Base-by-base conservation (phyloP, 2,329 filamentous ascomycete genomes). In the Venturia oleaginea region DNA sequence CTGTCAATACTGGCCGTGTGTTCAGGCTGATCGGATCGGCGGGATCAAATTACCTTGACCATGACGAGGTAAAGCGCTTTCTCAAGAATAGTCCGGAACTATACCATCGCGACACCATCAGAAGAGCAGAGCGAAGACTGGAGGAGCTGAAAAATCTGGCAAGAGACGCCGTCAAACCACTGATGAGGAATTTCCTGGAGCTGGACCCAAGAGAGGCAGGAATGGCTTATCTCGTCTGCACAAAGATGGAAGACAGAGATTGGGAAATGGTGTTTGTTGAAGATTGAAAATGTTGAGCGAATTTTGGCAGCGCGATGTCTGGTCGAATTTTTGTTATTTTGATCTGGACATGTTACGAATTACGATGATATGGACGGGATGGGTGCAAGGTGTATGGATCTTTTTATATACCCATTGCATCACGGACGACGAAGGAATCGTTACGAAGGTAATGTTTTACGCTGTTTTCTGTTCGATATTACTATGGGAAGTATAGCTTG, bases 31-130 rank as follows among this genome's bases (percentile, higher is more conserved):
- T 97, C 10, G 92, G 91, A 38, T 83, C 84, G 4, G 78, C 83
- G 4, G 78, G 84, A 0, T 75, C 81, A 11, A 80, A 82, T 0
- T 97, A 94, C 72, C 84, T 97, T 5, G 76, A 80, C 1, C 91
- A 93, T 73, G 92, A 96, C 68, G 92, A 96, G 68, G 89, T 93
- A 73, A 97, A 96, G 76, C 85, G 86, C 27, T 97, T 97, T 71
- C 82, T 97, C 62, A 95, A 96, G 74, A 79, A 93, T 27, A 87
- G 85, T 13, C 89, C 91, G 0, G 89, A 94, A 24, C 76, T 93
- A 8, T 96, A 97, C 76, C 91, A 84, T 55, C 83, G 92, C 22
- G 92, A 97, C n/a, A 93, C 91, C 67, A 76, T 97, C 60, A 85
- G 88, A 66, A 82, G 89, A 4, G 96, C 97, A 69, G 93, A 97